A percentile compares a stretch with the other conserved stretches of the same genome.
Evolutionary conservation across 192 early-diverging fungal species (phyloP).

Genomic region (Backusella macrospora): DNA sequence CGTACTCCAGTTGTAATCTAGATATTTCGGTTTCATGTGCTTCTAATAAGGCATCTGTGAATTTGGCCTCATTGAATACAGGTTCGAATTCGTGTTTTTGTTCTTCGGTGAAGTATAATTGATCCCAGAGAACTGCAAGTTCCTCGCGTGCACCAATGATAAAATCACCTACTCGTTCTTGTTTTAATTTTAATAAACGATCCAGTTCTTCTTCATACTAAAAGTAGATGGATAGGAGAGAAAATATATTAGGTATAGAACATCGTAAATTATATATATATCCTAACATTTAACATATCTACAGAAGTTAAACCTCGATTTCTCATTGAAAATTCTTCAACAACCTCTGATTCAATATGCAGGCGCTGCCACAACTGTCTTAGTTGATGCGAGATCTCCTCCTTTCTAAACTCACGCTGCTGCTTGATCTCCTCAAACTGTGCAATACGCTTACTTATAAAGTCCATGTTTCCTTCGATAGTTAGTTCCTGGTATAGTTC

Average conservation of each 20-base stretch:
- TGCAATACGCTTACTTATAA: not conserved
- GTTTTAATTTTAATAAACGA: slow-evolving; percentile 42
- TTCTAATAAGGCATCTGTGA: slow-evolving; percentile 35
- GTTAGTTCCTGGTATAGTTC: not conserved
- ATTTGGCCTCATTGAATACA: not conserved
- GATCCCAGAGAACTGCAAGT: slow-evolving; percentile 45
- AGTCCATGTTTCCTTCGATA: not conserved
- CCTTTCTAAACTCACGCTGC: slow-evolving; percentile 27
- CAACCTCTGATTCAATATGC: slow-evolving; percentile 6
- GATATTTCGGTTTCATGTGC: slow-evolving; percentile 47
- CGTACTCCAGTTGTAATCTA: slow-evolving; percentile 36
- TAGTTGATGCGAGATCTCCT: slow-evolving; percentile 23
- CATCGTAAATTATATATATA: not conserved
- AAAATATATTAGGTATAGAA: not conserved
- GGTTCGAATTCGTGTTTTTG: slow-evolving; percentile 23
- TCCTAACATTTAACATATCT: slow-evolving; percentile 25
- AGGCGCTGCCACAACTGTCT: slow-evolving; percentile 29
- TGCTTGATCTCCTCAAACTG: slow-evolving; percentile 34
- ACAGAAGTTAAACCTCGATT: slow-evolving; percentile 5
- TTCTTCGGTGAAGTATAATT: slow-evolving; percentile 39
- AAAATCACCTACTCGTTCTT: slow-evolving; percentile 46
- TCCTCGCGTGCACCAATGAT: slow-evolving; percentile 41
- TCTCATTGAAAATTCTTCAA: slow-evolving; percentile 1
- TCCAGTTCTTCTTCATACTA: slow-evolving; percentile 49
- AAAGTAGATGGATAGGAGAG: not conserved